Evolutionary conservation across 768 basidiomycete species (phyloP), one percentile per base, ranked within the genome.

Genomic region (Kwoniella shandongensis): DNA sequence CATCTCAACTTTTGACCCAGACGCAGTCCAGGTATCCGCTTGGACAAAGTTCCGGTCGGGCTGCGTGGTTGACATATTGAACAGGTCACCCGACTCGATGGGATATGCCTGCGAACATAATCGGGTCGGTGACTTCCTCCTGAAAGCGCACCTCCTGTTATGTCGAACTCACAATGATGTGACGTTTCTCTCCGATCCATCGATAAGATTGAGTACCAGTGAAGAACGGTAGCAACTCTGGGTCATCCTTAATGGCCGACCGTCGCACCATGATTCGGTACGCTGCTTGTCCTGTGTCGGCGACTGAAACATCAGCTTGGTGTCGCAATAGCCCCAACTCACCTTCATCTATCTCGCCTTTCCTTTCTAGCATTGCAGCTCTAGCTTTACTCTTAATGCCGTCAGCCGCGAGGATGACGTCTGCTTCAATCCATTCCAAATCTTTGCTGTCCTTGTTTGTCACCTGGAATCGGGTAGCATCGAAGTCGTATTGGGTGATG

Each of bases 1-100:
- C 76, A 80, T 78, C 26, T 73, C 69, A 11, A 55, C 25, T 58
- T 79, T 79, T 49, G 72, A 69, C 6, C 76, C 77, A 17, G 62
- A 66, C 5, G 77, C 79, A 27, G 71, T 63, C 36, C 73, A 72
- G n/a, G 70, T 69, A 3, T 75, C 76, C 13, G 60, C 76, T 3
- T 61, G 51, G 18, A 76, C 76, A 32, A 79, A 78, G 62, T 76
- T 70, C 15, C 63, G 65, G 51, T 79, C 78, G 4, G 78, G 77
- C 36, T 80, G 78, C 0, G 75, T 60, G 13, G 78, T 76, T 13
- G 76, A 75, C 51, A 80, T 73, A 62, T 80, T 80, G 71, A 74
- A 78, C 10, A 78, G 70, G 1, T 61, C 62, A 57, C 78, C 66
- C 20, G 61, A 60, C 13, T 73, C 72, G 25, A 80, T 78, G 1